A percentile compares a stretch with the other conserved stretches of the same genome.
These are phyloP conservation scores for Neurospora sublineolata DNA, from an alignment of 495 filamentous ascomycete genomes.

Conservation along the genomic window DNA sequence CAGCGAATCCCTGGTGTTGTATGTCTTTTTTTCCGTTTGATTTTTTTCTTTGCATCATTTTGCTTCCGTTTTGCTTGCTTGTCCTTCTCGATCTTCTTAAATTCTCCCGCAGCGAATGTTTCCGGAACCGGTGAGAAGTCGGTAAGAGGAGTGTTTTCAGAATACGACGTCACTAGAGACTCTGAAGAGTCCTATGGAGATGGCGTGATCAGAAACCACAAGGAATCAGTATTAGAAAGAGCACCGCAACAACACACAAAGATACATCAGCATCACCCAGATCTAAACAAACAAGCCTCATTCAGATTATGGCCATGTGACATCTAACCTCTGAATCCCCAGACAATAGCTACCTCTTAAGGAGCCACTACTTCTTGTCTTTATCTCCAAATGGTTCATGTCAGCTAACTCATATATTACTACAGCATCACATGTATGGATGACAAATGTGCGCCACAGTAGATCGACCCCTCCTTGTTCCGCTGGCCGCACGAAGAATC, in stretches of 20 bases:
- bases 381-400: neutral
- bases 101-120: no score
- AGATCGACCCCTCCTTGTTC: neutral
- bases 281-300: neutral
- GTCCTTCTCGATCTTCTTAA: no score
- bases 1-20: slow-evolving; percentile 34
- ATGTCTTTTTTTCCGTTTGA: slow-evolving; percentile 20
- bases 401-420: neutral
- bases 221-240: neutral
- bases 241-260: neutral
- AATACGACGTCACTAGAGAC: neutral
- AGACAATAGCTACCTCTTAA: neutral
- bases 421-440: neutral
- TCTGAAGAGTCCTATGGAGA: neutral
- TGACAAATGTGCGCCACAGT: neutral
- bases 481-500: neutral
- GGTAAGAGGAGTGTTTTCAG: neutral
- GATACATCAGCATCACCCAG: neutral
- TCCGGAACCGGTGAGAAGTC: no score
- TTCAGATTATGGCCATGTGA: neutral
- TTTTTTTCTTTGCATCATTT: neutral
- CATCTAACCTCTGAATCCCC: neutral
- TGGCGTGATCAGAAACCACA: neutral
- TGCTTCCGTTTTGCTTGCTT: neutral
- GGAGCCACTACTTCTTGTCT: neutral